A percentile compares a stretch with the other conserved stretches of the same genome.
phyloP scores from a whole-genome alignment of 305 asterid species.

The Fraxinus velutina region DNA sequence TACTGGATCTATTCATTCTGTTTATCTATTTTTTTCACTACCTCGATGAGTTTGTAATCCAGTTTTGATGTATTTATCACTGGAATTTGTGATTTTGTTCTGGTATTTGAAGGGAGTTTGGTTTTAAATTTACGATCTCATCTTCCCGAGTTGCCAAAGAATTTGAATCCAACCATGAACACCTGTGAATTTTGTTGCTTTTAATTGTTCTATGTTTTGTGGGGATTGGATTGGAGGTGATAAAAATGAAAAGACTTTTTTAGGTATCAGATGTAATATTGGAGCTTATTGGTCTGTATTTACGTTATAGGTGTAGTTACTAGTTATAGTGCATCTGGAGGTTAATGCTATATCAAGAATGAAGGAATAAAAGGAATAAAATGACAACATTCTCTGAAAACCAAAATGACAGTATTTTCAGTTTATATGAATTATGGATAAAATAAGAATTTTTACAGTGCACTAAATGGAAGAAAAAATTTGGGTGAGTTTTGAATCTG shows the following conservation, averaged over 20 bases:
- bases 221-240: not conserved
- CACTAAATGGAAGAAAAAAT: not conserved
- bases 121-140: not conserved
- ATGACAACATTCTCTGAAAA: not conserved
- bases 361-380: not conserved
- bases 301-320: not conserved
- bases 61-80: not conserved
- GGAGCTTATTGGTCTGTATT: not conserved
- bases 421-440: not conserved
- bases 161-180: not conserved
- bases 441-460: not conserved
- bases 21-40: not conserved
- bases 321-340: not conserved
- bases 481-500: not conserved
- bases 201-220: not conserved
- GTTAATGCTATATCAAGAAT: not conserved
- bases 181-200: not conserved
- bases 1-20: constrained; percentile 8
- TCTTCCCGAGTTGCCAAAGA: not conserved
- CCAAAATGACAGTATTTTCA: not conserved
- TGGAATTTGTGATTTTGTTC: not conserved
- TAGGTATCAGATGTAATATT: not conserved
- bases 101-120: constrained; percentile 8
- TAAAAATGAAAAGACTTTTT: not conserved
- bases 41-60: not conserved